Evolutionary conservation across 495 filamentous ascomycete species (phyloP), one percentile per base, ranked within the genome.

Genomic region (Aspergillus mulundensis): DNA sequence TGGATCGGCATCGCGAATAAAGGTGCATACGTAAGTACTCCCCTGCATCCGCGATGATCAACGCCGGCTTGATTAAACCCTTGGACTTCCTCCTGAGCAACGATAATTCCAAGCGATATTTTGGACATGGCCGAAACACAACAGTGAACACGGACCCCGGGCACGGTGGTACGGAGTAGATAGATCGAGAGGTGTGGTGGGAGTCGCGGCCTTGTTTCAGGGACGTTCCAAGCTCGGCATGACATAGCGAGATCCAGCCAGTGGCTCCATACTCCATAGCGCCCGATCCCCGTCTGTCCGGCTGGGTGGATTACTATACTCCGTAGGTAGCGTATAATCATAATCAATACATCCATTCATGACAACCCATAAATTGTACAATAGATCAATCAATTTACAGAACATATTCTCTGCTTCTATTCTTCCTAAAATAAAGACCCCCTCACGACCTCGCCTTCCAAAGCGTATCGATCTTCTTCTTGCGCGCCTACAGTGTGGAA

Each of bases 391-490:
- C n/a, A 12, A 18, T 12, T 1, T 3, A 15, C 38, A 40, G 38
- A 40, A 18, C n/a, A 16, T 50, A 12, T 10, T 16, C 6, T 50
- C 32, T 50, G 19, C 48, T 42, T 49, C 53, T 56, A 56, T 40
- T 1, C 1, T 30, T 55, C 11, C 12, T 36, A 15, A 36, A 36
- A 11, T 6, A 14, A 36, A 14, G 12, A 12, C 8, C 3, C 15
- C 12, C 11, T 44, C 40, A 42, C 42, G 43, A 53, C 49, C 51
- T 53, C 36, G 54, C 23, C 42, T 73, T 76, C 75, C 75, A 78
- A 36, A 77, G 40, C 34, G 58, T 58, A 55, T 78, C 70, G 53
- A 75, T 64, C 50, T 76, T 70, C 59, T 77, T 78, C 50, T 62
- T 73, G 57, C 70, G 72, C 50, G 60, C 64, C 75, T 77, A 38